Evolutionary conservation across 83 land plant species (phyloP).

Genomic region (Diphasiastrum complanatum): DNA sequence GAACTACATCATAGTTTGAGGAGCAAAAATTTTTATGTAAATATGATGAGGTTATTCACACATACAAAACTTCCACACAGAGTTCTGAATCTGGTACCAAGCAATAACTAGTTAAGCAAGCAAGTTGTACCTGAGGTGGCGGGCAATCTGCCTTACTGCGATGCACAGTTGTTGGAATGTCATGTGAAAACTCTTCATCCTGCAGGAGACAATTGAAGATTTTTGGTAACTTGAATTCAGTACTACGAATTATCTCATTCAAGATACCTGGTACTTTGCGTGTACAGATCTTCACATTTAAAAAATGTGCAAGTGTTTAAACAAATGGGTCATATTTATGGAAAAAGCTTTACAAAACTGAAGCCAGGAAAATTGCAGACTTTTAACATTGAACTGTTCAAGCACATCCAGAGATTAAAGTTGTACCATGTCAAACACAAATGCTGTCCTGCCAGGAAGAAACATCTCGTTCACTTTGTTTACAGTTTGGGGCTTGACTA

Average conservation of each 20-base stretch:
- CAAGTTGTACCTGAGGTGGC: slow-evolving; percentile 82
- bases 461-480: slow-evolving; percentile 92
- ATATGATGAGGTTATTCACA: too few species aligned
- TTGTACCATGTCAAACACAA: slow-evolving; percentile 74
- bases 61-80: too few species aligned
- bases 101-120: too few species aligned
- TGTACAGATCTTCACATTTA: neutral
- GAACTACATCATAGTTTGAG: too few species aligned
- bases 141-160: slow-evolving; percentile 99
- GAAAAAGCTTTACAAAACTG: too few species aligned
- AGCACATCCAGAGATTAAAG: neutral
- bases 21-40: too few species aligned
- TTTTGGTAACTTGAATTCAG: neutral
- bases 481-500: slow-evolving; percentile 79
- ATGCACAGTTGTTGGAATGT: slow-evolving; percentile 95
- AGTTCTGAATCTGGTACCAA: too few species aligned
- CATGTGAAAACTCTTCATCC: slow-evolving; percentile 68
- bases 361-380: too few species aligned
- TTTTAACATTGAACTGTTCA: too few species aligned
- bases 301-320: neutral
- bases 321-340: too few species aligned
- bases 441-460: slow-evolving; percentile 89
- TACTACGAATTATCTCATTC: neutral
- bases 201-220: slow-evolving; percentile 17
- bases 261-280: too few species aligned